These are phyloP conservation scores for Phytopythium delawarense DNA, from an alignment of 352 stramenopile genomes.

Conservation along the genomic window DNA sequence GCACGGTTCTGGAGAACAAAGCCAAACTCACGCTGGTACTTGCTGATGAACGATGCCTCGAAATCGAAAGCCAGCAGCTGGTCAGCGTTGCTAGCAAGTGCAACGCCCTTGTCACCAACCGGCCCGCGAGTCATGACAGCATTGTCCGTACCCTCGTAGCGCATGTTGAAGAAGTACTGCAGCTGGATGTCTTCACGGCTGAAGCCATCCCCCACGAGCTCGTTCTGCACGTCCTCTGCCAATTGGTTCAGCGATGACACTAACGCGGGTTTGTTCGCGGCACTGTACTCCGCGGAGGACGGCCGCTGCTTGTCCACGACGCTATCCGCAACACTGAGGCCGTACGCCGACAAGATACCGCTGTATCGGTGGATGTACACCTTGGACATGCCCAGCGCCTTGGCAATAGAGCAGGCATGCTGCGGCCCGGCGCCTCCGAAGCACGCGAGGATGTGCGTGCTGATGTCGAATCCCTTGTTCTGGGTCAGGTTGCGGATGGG, in stretches of 20 bases:
- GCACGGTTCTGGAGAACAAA: slow-evolving; percentile 93
- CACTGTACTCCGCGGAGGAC: slow-evolving; percentile 59
- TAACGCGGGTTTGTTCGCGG: slow-evolving; percentile 41
- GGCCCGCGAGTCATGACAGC: slow-evolving; percentile 93
- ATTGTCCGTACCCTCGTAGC: slow-evolving; percentile 98
- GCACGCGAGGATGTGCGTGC: slow-evolving; percentile 94
- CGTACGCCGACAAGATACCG: slow-evolving; percentile 97
- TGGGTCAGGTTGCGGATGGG: slow-evolving; percentile 98
- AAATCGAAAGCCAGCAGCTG: slow-evolving; percentile 77
- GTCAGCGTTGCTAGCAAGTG: slow-evolving; percentile 21
- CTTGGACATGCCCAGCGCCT: slow-evolving; percentile 95
- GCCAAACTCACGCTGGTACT: slow-evolving; percentile 97
- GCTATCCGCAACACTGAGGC: slow-evolving; percentile 95
- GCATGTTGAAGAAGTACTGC: slow-evolving; percentile 97
- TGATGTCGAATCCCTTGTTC: slow-evolving; percentile 98
- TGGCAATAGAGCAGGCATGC: slow-evolving; percentile 96
- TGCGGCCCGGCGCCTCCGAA: slow-evolving; percentile 98
- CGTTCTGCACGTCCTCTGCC: slow-evolving; percentile 51
- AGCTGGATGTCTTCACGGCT: slow-evolving; percentile 88
- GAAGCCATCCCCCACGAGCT: slow-evolving; percentile 82
- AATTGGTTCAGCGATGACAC: slow-evolving; percentile 46
- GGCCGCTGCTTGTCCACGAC: slow-evolving; percentile 97
- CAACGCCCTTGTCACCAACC: slow-evolving; percentile 33
- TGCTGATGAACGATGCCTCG: slow-evolving; percentile 82
- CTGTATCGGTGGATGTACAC: slow-evolving; percentile 99